phyloP scores from a whole-genome alignment of 2,329 filamentous ascomycete genomes.

The Fonsecaea multimorphosa region DNA sequence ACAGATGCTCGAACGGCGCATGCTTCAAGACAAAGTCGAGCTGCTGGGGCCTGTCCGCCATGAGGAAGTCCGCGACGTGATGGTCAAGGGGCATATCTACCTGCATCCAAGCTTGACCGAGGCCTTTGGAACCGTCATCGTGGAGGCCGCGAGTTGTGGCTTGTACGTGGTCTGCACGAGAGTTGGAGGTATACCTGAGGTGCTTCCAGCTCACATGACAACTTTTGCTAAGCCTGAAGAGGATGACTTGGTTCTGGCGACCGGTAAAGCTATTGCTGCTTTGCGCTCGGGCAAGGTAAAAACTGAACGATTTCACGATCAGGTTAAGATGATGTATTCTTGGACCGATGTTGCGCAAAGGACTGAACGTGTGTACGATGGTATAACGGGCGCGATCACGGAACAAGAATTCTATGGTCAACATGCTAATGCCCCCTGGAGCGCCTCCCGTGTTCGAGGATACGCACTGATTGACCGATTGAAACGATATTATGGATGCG shows the following conservation, averaged over 20 bases:
- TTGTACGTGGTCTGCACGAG: constrained; percentile 96
- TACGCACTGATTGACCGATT: constrained; percentile 93
- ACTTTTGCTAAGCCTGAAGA: constrained; percentile 96
- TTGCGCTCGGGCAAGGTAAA: constrained; percentile 84
- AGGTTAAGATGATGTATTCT: constrained; percentile 98
- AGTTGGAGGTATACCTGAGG: constrained; percentile 95
- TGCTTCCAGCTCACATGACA: constrained; percentile 94
- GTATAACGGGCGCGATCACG: constrained; percentile 83
- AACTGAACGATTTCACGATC: constrained; percentile 93
- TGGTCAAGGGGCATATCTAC: constrained; percentile 96
- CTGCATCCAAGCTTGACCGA: constrained; percentile 94
- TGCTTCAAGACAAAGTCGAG: constrained; percentile 90
- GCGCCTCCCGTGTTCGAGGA: constrained; percentile 70
- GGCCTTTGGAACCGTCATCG: constrained; percentile 96
- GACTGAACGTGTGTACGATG: constrained; percentile 93
- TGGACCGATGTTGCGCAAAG: constrained; percentile 95
- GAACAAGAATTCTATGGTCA: constrained; percentile 89
- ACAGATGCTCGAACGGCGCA: constrained; percentile 95
- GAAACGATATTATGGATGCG: constrained; percentile 96
- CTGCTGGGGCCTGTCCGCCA: constrained; percentile 91
- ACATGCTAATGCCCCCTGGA: constrained; percentile 71
- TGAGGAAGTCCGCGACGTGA: constrained; percentile 95
- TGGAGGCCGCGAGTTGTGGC: constrained; percentile 94
- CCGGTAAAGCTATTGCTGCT: constrained; percentile 84
- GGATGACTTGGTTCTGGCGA: constrained; percentile 89